Evolutionary conservation across 176 grass and related monocot species (phyloP), one percentile per base, ranked within the genome.

Genomic region (Rhynchospora tenuis): DNA sequence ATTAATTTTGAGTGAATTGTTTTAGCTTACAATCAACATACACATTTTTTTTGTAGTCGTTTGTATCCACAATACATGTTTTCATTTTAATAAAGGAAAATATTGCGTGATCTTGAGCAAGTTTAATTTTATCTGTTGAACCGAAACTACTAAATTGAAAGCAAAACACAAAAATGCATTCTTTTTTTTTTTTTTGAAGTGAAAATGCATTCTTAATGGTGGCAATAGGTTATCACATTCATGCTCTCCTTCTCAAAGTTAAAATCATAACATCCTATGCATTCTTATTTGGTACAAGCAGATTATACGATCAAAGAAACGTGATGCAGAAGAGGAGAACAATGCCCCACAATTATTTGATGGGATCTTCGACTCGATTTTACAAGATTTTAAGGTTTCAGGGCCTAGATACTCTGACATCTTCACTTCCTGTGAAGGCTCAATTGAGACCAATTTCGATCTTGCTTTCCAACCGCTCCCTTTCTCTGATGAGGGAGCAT

Each of bases 291-390:
- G 22, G 22, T 11, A 52, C 19, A 54, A 75, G 72, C 47, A 99
- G 96, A 89, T 95, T 52, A 99, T 99, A 83, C 67, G 89, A 58
- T 89, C 96, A 33, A 99, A 91, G 83, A 99, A 99, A 86, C 83
- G 83, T 0, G 88, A 46, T 73, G 54, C 60, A 45, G 85, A 86
- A 50, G 73, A 84, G 14, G 17, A 55, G n/a, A 79, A 84, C n/a
- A 81, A 45, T 33, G 58, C 72, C 19, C 85, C 89, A 82, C 78
- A 84, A 67, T 94, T 38, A 1, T 38, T 89, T 42, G 89, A 94
- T 14, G 96, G 89, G 64, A 95, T 95, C 76, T 88, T 99, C 5
- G 90, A 93, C 80, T 99, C 96, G 9, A 87, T 90, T 65, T 71
- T 93, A 47, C 93, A 93, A 33, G 96, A 99, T 56, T 93, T 99